Conservation (phyloP, 1,139 yeast species). For the Zygoascus hellenicus region DNA sequence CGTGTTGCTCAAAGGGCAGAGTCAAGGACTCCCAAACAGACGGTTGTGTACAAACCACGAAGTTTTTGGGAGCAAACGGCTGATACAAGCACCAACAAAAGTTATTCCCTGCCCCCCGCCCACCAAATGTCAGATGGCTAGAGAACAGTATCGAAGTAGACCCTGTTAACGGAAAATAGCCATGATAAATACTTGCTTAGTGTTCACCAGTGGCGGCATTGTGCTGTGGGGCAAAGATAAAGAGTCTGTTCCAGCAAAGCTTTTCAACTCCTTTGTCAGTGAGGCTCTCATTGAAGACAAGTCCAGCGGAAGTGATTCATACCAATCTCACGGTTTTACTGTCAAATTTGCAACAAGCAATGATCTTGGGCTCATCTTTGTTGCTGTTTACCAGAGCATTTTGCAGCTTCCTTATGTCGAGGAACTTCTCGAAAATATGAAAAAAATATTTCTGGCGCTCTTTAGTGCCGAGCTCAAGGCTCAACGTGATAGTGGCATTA, state of each 20-base stretch:
- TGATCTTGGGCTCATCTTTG: constrained; percentile 34
- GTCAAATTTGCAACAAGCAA: constrained; percentile 35
- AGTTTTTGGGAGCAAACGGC: too few relatives aligned
- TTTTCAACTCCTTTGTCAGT: constrained; percentile 47
- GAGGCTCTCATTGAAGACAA: constrained; percentile 42
- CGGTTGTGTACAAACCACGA: too few relatives aligned
- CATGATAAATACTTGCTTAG: constrained; percentile 24
- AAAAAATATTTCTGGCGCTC: constrained; percentile 32
- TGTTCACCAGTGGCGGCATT: constrained; percentile 53
- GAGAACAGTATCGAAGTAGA: too few relatives aligned
- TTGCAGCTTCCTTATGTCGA: constrained; percentile 34
- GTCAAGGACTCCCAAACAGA: too few relatives aligned
- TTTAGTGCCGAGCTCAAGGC: constrained; percentile 25
- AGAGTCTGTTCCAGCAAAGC: constrained; percentile 39
- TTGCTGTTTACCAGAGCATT: constrained; percentile 34
- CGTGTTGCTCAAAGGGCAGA: too few relatives aligned
- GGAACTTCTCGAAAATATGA: constrained; percentile 32
- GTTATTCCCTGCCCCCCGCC: neutral
- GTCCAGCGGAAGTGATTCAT: constrained; percentile 12
- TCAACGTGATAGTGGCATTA: constrained; percentile 14
- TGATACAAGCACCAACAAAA: neutral
- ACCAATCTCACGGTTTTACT: constrained; percentile 29
- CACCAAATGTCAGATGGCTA: too few relatives aligned
- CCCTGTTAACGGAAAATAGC: too few relatives aligned
- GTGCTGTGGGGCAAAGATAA: constrained; percentile 49